Evolutionary conservation across 2,329 filamentous ascomycete species (phyloP).

Genomic region (Diaporthe ilicicola): DNA sequence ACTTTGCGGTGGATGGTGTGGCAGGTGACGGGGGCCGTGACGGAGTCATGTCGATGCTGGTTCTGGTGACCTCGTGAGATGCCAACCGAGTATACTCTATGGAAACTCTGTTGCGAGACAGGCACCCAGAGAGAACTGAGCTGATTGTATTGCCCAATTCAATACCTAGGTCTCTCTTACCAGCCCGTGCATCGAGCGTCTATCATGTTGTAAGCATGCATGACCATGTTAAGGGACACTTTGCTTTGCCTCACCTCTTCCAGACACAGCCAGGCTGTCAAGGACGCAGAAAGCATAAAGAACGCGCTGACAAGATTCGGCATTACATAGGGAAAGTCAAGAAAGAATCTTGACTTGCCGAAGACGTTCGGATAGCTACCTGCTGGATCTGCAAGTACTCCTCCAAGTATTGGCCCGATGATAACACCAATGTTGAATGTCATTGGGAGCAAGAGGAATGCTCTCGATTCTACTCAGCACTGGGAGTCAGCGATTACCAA

Average conservation of each 20-base stretch:
- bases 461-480: slow-evolving; percentile 44
- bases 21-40: slow-evolving; percentile 23
- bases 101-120: slow-evolving; percentile 31
- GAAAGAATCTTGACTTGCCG: slow-evolving; percentile 55
- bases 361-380: slow-evolving; percentile 54
- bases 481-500: slow-evolving; percentile 33
- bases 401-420: slow-evolving; percentile 62
- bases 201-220: slow-evolving; percentile 34
- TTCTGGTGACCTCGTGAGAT: slow-evolving; percentile 40
- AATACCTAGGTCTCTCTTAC: slow-evolving; percentile 52
- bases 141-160: slow-evolving; percentile 49
- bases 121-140: slow-evolving; percentile 38
- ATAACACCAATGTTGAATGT: slow-evolving; percentile 76
- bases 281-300: slow-evolving; percentile 53
- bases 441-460: slow-evolving; percentile 64
- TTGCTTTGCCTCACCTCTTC: slow-evolving; percentile 52
- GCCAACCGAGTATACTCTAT: slow-evolving; percentile 47
- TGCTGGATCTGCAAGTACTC: slow-evolving; percentile 55
- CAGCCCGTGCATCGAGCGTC: slow-evolving; percentile 57
- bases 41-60: slow-evolving; percentile 42
- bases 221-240: no score
- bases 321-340: slow-evolving; percentile 60
- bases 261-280: slow-evolving; percentile 58
- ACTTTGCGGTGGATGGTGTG: neutral
- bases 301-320: slow-evolving; percentile 63